Evolutionary conservation across 1,139 yeast genomes (phyloP).

Genomic region (Pichia sp.): DNA sequence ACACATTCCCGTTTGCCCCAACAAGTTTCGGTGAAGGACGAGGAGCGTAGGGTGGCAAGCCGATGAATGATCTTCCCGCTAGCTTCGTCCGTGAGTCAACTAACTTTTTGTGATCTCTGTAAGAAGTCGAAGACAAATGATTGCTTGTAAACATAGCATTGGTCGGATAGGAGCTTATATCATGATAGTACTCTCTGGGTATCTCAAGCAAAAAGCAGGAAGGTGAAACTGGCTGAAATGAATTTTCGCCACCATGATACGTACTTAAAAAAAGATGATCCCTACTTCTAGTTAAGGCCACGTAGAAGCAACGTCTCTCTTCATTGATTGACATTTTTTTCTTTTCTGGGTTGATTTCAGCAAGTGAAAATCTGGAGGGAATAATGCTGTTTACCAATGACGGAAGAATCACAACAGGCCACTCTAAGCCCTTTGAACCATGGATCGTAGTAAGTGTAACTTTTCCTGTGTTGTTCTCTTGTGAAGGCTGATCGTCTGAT

Average conservation of each 20-base stretch:
- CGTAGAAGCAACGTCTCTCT: conserved; percentile 81
- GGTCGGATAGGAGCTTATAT: background rate
- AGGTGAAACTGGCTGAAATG: background rate
- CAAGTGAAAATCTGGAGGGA: conserved; percentile 28
- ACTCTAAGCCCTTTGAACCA: conserved; percentile 89
- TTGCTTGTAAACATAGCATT: conserved; percentile 1
- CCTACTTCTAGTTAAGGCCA: conserved; percentile 84
- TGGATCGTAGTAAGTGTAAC: conserved; percentile 65
- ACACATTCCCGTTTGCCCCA: conserved; percentile 6
- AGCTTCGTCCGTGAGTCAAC: background rate
- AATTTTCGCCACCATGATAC: conserved; percentile 10
- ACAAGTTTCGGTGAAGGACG: background rate
- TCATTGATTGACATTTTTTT: conserved; percentile 43
- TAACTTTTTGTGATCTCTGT: background rate
- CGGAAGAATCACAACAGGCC: conserved; percentile 89
- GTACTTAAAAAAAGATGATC: conserved; percentile 26
- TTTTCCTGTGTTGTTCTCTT: conserved; percentile 21
- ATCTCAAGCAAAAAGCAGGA: conserved; percentile 10
- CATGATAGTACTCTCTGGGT: conserved; percentile 6
- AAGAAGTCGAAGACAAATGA: background rate
- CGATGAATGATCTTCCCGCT: background rate
- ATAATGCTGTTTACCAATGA: conserved; percentile 53
- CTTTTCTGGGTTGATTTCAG: conserved; percentile 20
- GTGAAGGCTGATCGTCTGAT: conserved; percentile 5
- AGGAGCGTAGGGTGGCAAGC: background rate